phyloP scores from a whole-genome alignment of 768 basidiomycete genomes.

The Lactarius sp. region DNA sequence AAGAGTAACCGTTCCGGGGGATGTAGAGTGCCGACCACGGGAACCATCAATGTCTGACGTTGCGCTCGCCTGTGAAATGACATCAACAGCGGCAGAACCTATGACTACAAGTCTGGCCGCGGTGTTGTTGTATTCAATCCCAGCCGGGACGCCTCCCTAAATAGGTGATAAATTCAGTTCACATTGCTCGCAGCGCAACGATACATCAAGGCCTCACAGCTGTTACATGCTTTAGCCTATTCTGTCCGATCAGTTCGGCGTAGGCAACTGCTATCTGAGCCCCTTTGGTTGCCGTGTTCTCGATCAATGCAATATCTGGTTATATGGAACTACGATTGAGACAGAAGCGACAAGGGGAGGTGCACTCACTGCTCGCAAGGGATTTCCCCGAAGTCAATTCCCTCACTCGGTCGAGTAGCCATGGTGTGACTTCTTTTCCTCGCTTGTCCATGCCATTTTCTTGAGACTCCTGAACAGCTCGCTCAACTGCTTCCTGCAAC shows the following conservation, averaged over 20 bases:
- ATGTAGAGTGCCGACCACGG: conserved; percentile 60
- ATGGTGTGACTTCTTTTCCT: conserved; percentile 93
- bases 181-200: background rate
- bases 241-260: conserved; percentile 41
- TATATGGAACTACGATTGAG: background rate
- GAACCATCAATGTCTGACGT: conserved; percentile 29
- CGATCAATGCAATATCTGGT: conserved; percentile 78
- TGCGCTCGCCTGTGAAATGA: conserved; percentile 55
- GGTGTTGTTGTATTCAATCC: background rate
- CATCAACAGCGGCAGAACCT: conserved; percentile 87
- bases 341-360: background rate
- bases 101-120: conserved; percentile 59
- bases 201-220: conserved; percentile 11
- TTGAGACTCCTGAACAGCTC: conserved; percentile 80
- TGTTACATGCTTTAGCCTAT: conserved; percentile 2
- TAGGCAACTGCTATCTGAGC: conserved; percentile 77
- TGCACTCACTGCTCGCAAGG: conserved; percentile 58
- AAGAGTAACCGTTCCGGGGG: conserved; percentile 68
- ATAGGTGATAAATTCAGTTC: background rate
- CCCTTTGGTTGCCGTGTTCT: conserved; percentile 81
- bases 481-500: conserved; percentile 76
- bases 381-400: conserved; percentile 78
- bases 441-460: conserved; percentile 68
- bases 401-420: conserved; percentile 79
- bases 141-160: conserved; percentile 2